A percentile compares a stretch with the other conserved stretches of the same genome.
Conservation (phyloP, 345 rosid genomes). For the Eucalyptus polybractea region DNA sequence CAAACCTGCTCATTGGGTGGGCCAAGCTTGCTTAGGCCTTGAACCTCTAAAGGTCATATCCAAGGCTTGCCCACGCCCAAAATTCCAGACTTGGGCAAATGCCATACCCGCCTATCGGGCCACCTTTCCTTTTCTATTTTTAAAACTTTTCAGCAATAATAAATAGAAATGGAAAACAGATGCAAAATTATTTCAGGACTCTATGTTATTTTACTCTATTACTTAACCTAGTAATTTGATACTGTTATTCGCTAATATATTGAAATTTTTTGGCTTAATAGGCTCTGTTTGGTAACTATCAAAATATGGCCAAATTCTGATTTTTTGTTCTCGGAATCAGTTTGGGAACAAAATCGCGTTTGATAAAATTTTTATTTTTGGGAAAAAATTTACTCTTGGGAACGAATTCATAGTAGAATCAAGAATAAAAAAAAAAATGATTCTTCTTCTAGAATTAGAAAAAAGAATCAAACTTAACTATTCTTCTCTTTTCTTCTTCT, state of each 20-base stretch:
- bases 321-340: fast-evolving
- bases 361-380: fast-evolving
- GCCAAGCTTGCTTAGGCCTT: not conserved
- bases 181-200: not conserved
- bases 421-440: no score
- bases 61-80: not conserved
- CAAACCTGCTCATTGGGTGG: not conserved
- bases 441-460: no score
- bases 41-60: not conserved
- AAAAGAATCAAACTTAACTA: no score
- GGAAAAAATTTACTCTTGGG: fast-evolving
- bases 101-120: not conserved
- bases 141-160: not conserved
- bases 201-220: not conserved
- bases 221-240: not conserved
- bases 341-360: no score
- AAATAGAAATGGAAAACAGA: not conserved
- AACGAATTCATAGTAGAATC: no score
- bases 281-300: fast-evolving
- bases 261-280: not conserved
- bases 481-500: no score
- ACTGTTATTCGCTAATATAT: not conserved
- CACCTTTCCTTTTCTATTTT: not conserved
- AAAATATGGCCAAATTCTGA: no score
- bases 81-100: not conserved